Base-by-base conservation (phyloP, 1,284 basidiomycete genomes). In the Clitocybe nebularis region DNA sequence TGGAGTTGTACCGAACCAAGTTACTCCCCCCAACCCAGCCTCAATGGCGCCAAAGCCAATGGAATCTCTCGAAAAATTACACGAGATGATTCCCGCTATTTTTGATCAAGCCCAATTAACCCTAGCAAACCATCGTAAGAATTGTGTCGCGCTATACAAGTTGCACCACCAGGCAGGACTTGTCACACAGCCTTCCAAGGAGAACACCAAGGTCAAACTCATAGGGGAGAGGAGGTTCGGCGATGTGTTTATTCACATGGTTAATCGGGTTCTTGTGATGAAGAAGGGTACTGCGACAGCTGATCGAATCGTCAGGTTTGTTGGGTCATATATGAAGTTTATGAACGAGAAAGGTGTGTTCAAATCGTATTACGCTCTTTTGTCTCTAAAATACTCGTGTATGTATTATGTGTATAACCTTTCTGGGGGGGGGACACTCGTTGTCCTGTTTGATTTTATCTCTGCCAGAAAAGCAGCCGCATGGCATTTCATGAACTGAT, bases 281-380 rank as follows among this genome's bases (percentile, higher is more conserved):
- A 96, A 94, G 77, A 94, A 93, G 65, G 93, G 93, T 5, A 76
- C 83, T 0, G 67, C 74, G 1, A 77, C 86, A 33, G 93, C 86
- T 1, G 93, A 97, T 62, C 71, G 89, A 43, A 71, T 88, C 38
- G 73, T 94, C 58, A 93, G 85, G 67, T 97, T 96, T 61, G 73
- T 93, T 10, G 86, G 88, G 2, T 76, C 77, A 10, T 98, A 93
- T 62, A 76, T 90, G 14, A 81, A 81, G 41, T 91, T 87, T 61
- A 70, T 87, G 43, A 84, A 83, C 42, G 79, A 87, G 57, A 88
- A 87, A 69, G 80, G 91, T 91, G 49, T 41, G 79, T 60, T 7
- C 14, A n/a, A n/a, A n/a, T n/a, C n/a, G n/a, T n/a, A n/a, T n/a
- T n/a, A 14, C 36, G 25, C 16, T 22, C 21, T 14, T 10, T 36